Percentiles rank a stretch among this genome's conserved stretches.
Conservation (phyloP, 1,284 basidiomycete species). For the Marasmius oreades region DNA sequence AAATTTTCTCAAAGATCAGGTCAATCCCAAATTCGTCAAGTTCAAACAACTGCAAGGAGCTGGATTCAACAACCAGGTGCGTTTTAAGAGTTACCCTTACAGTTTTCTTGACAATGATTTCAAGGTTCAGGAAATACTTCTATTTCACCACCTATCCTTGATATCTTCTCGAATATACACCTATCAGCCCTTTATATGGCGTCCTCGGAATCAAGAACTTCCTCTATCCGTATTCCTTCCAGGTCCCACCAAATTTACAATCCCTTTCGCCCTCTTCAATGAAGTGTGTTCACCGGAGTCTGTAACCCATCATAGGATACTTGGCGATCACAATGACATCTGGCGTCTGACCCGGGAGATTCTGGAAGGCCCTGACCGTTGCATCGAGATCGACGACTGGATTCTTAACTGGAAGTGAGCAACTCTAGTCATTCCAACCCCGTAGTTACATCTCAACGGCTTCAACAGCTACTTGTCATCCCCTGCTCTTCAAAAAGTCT, state of each 20-base stretch:
- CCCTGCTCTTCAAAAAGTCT: conserved; percentile 32
- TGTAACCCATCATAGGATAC: conserved; percentile 30
- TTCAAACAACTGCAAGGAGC: conserved; percentile 42
- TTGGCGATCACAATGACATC: conserved; percentile 20
- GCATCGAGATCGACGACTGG: conserved; percentile 39
- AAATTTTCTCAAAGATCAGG: conserved; percentile 13
- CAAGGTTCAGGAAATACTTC: conserved; percentile 41
- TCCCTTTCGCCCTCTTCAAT: conserved; percentile 33
- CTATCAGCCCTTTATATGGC: conserved; percentile 42
- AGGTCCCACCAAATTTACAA: conserved; percentile 31
- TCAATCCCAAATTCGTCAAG: conserved; percentile 33
- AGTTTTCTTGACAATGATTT: too few relatives aligned
- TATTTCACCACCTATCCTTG: conserved; percentile 40
- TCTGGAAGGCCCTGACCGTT: conserved; percentile 30
- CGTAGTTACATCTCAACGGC: conserved; percentile 1
- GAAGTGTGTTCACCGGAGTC: conserved; percentile 34
- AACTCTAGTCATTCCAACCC: neutral
- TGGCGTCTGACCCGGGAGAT: conserved; percentile 33
- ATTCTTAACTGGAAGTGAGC: conserved; percentile 39
- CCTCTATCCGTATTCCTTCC: conserved; percentile 39
- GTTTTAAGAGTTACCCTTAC: neutral
- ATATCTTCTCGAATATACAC: conserved; percentile 34
- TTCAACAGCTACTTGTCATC: conserved; percentile 34
- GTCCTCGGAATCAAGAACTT: conserved; percentile 32
- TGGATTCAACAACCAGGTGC: conserved; percentile 43